A percentile compares a stretch with the other conserved stretches of the same genome.
Evolutionary conservation across 2,329 filamentous ascomycete genomes (phyloP).

Genomic region (Triangularia verruculosa): DNA sequence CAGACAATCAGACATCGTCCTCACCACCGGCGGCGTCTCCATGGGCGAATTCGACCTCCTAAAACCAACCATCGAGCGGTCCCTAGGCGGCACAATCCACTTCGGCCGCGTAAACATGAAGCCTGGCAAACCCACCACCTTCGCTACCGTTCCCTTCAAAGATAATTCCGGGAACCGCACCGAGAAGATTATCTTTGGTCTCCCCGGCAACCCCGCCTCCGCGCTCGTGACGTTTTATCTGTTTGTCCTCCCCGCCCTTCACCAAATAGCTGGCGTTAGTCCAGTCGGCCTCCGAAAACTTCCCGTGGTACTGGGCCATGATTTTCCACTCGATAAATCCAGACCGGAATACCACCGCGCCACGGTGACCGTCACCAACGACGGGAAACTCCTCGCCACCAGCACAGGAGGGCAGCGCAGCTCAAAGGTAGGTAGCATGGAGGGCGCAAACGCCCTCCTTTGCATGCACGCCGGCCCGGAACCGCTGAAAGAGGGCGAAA

Average conservation of each 20-base stretch:
- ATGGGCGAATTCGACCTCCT: constrained; percentile 98
- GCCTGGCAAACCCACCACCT: constrained; percentile 95
- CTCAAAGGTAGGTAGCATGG: constrained; percentile 83
- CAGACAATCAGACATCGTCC: constrained; percentile 71
- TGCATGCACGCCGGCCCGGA: constrained; percentile 67
- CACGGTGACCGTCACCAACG: constrained; percentile 60
- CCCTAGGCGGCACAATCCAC: constrained; percentile 87
- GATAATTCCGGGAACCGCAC: constrained; percentile 56
- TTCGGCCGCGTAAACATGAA: constrained; percentile 98
- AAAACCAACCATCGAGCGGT: constrained; percentile 91
- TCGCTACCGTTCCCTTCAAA: constrained; percentile 78
- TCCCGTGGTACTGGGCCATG: constrained; percentile 67
- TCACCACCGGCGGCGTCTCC: constrained; percentile 91
- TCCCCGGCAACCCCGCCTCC: constrained; percentile 91
- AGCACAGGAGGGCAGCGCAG: constrained; percentile 92
- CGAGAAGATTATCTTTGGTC: constrained; percentile 75
- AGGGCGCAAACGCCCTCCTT: constrained; percentile 81
- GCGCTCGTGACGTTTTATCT: constrained; percentile 91
- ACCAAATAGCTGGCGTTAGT: constrained; percentile 68
- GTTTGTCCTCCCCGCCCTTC: constrained; percentile 85
- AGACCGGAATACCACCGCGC: constrained; percentile 91
- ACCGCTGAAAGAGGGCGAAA: constrained; percentile 64
- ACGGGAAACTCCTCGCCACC: constrained; percentile 68
- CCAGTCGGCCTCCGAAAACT: constrained; percentile 69
- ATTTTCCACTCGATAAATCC: constrained; percentile 69